Evolutionary conservation across 164 flowering plant species (phyloP).

Genomic region (Protea cynaroides): DNA sequence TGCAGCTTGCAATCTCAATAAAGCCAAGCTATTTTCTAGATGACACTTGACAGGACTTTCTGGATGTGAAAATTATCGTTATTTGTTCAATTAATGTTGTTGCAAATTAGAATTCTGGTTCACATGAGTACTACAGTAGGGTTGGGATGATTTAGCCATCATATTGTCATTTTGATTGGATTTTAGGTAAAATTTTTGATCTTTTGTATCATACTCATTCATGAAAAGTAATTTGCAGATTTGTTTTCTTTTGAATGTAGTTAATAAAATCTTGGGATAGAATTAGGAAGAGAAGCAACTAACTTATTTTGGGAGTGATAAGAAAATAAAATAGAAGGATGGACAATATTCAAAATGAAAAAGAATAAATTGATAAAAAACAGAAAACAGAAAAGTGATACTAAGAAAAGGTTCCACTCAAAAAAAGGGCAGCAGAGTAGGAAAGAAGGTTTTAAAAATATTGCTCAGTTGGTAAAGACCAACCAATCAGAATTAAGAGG

Average conservation of each 20-base stretch:
- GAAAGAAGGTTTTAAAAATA: no score
- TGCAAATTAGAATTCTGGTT: not conserved
- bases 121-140: not conserved
- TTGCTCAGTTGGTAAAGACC: no score
- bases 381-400: no score
- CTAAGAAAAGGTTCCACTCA: no score
- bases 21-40: constrained; percentile 51
- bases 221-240: not conserved
- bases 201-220: constrained; percentile 2
- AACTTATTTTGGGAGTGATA: no score
- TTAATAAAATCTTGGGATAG: no score
- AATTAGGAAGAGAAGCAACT: no score
- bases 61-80: not conserved
- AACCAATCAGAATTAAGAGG: no score
- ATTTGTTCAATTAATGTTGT: constrained; percentile 4
- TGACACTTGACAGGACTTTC: constrained; percentile 29
- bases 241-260: not conserved
- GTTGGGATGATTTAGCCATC: not conserved
- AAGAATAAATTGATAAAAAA: no score
- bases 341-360: no score
- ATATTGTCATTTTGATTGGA: not conserved
- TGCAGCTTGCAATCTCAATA: constrained; percentile 55
- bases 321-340: no score
- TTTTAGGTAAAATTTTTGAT: not conserved
- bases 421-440: no score